Base-by-base conservation (phyloP, 257 asterid genomes). In the Nicotiana attenuata region DNA sequence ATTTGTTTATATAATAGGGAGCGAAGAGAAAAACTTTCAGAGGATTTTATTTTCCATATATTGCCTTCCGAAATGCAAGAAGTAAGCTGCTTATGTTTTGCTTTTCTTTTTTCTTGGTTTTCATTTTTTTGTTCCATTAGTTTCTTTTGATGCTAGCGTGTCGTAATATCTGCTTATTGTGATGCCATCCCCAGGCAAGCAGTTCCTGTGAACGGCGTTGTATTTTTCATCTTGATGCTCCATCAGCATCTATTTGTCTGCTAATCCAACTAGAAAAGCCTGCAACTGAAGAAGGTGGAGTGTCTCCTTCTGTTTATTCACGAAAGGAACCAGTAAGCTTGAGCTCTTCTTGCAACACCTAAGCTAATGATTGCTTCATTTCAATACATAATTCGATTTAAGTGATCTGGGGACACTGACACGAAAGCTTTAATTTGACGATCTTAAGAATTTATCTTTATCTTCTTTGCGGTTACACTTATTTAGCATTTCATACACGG, bases 1-100 rank as follows among this genome's bases (percentile, higher is more conserved):
- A 94, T 96, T 86, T 96, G 98, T 86, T 86, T 96, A 87, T 96
- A 96, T 83, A 96, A 96, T 90, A 91, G 98, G 91, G 99, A 96
- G 94, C 93, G 99, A 94, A 96, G 96, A 87, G 99, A 96, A 91
- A 96, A 94, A 85, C 98, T 94, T 67, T 96, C 99, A 0, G 99
- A 96, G 88, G 99, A 96, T 90, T 94, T 93, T 90, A 63, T 84
- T 87, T 96, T 96, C 91, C 93, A 81, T 75, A 83, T 88, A 83
- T 84, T 87, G 86, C 98, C 99, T 61, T 82, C 89, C 59, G 99
- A 93, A 76, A 50, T 85, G 83, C 94, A 89, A 85, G 94, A 96
- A 84, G 99, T 96, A 92, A 96, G 99, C 82, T 80, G 81, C 71
- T 67, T 24, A 24, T 10, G 22, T 63, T 52, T 73, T 82, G 35